Percentiles rank a stretch among this genome's conserved stretches.
phyloP scores from a whole-genome alignment of 2,329 filamentous ascomycete species.

The Sclerotinia nivalis region DNA sequence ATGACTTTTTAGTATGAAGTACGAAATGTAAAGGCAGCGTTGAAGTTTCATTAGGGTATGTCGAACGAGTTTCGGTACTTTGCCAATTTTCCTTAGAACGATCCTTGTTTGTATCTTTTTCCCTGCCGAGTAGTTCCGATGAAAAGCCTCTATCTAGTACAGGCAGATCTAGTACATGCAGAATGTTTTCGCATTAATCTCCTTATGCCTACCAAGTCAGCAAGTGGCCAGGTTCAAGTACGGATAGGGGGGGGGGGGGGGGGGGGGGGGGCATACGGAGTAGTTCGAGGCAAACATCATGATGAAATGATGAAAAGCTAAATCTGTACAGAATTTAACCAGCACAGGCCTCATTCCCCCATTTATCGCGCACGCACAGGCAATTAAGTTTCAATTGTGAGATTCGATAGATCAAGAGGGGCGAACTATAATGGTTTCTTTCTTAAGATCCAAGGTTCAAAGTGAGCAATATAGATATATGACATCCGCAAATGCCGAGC shows the following conservation, averaged over 20 bases:
- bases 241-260: not conserved
- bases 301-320: constrained; percentile 1
- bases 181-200: constrained; percentile 14
- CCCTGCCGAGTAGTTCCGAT: not conserved
- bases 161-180: not conserved
- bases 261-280: not conserved
- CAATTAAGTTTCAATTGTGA: not conserved
- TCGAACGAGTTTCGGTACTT: constrained; percentile 6
- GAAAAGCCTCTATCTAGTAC: not conserved
- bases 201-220: not conserved
- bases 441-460: not conserved
- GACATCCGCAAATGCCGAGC: constrained; percentile 8
- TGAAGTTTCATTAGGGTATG: not conserved
- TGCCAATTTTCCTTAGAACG: not conserved
- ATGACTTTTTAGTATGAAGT: not conserved
- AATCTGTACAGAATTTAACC: not conserved
- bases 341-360: constrained; percentile 11
- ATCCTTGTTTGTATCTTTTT: not conserved
- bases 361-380: constrained; percentile 8
- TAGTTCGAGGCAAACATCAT: not conserved
- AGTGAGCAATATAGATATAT: not conserved
- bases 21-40: not conserved
- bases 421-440: not conserved
- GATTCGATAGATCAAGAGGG: constrained; percentile 15
- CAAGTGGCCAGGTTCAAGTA: not conserved